phyloP scores from a whole-genome alignment of 345 rosid genomes.

The Acer yangbiense region DNA sequence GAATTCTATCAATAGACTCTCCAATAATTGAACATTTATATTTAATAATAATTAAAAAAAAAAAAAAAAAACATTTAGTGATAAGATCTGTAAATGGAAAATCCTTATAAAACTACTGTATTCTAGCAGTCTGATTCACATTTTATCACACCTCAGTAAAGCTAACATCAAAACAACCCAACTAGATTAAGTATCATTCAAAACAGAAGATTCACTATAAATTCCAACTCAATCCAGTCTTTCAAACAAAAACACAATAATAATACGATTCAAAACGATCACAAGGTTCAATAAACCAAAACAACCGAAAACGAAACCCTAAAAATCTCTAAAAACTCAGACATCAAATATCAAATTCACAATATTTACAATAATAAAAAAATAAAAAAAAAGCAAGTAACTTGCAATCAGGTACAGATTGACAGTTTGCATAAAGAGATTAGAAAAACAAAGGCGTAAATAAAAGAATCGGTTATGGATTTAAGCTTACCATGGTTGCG shows the following conservation, averaged over 20 bases:
- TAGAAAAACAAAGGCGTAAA: neutral
- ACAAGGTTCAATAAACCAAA: neutral
- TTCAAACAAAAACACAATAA: neutral
- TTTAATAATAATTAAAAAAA: neutral
- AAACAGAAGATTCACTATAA: neutral
- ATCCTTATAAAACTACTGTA: neutral
- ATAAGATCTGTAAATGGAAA: neutral
- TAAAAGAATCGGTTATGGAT: neutral
- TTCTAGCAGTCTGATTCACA: neutral
- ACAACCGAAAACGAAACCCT: neutral
- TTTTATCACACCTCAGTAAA: neutral
- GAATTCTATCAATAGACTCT: no score
- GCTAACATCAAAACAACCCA: neutral
- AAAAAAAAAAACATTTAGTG: neutral
- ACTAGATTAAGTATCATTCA: neutral
- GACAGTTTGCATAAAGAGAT: neutral
- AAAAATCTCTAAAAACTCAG: neutral
- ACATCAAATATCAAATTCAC: neutral
- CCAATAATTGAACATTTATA: neutral
- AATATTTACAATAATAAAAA: neutral
- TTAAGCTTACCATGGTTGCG: slow-evolving; percentile 33
- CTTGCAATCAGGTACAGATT: neutral
- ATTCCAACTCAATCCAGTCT: neutral
- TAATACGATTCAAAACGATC: neutral
- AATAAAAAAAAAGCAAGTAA: neutral